Evolutionary conservation across 495 filamentous ascomycete genomes (phyloP), one percentile per base, ranked within the genome.

Genomic region (Aspergillus asperescens): DNA sequence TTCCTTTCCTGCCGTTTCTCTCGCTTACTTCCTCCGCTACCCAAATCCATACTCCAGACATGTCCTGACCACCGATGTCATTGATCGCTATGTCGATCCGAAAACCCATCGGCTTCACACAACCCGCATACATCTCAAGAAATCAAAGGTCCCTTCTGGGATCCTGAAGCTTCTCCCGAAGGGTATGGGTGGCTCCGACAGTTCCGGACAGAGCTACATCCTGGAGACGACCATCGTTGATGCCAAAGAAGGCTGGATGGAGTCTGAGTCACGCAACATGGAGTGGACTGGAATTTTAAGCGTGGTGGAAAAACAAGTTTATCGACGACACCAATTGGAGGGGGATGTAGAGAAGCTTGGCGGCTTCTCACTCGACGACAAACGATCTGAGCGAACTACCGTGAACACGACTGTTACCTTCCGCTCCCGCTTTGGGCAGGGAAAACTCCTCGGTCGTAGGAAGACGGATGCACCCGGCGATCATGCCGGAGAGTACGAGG

Each of bases 1-100:
- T 70, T 84, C 88, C 59, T 94, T 93, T 70, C 85, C 90, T 54
- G 82, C 85, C 55, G 93, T 99, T 34, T 91, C 90, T 7, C 86
- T 99, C 56, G 93, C 93, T 72, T 99, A 96, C 80, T 97, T 96
- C 78, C 88, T 99, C 45, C 91, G 93, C 32, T 99, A 99, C 69
- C 94, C 93, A 13, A 99, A 99, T 68, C 93, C 93, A 9, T 96
- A 96, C 71, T 86, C 87, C 54, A 87, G 80, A 58, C 93, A 99
- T 78, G 93, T 99, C 52, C 81, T 96, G 55, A 94, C 88, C 32
- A 95, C 91, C 68, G 93, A 99, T 74, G 93, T 93, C 63, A 91
- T 99, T 68, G 82, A 86, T 28, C 87, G 88, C 39, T 79, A 83
- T 62, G 81, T 95, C 72, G 91, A 97, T 64, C 82, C 86, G 2